Evolutionary conservation across 495 filamentous ascomycete species (phyloP).

Genomic region (Podospora fimiseda): DNA sequence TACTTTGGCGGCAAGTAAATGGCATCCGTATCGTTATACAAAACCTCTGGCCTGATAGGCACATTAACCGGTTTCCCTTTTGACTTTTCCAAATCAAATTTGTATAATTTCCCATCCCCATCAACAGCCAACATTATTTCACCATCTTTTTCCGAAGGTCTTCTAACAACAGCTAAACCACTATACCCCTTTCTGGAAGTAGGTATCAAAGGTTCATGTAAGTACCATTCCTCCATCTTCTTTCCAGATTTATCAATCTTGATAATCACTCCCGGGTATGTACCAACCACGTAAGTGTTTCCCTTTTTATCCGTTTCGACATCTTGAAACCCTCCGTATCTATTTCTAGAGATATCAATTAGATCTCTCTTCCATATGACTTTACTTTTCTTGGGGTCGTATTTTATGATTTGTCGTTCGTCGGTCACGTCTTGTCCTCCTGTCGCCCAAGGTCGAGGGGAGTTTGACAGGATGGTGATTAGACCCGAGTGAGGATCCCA

Average conservation of each 20-base stretch:
- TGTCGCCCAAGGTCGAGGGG: slow-evolving; percentile 22
- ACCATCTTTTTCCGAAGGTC: no score
- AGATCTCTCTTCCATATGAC: slow-evolving; percentile 27
- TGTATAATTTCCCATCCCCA: slow-evolving; percentile 24
- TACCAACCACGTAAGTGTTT: slow-evolving; percentile 32
- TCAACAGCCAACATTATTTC: slow-evolving; percentile 26
- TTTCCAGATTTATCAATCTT: slow-evolving; percentile 20
- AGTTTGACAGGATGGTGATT: slow-evolving; percentile 28
- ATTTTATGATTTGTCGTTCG: slow-evolving; percentile 25
- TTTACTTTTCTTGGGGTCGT: slow-evolving; percentile 7
- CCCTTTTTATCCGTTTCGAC: slow-evolving; percentile 26
- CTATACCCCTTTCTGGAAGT: slow-evolving; percentile 22
- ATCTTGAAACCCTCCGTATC: slow-evolving; percentile 31
- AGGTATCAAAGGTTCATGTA: slow-evolving; percentile 9
- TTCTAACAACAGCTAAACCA: slow-evolving; percentile 24
- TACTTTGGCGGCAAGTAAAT: slow-evolving; percentile 34
- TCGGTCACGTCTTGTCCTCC: slow-evolving; percentile 23
- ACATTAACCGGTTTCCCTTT: slow-evolving; percentile 19
- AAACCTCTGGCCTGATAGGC: slow-evolving; percentile 11
- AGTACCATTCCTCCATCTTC: slow-evolving; percentile 25
- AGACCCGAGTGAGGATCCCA: slow-evolving; percentile 26
- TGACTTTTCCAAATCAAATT: slow-evolving; percentile 24
- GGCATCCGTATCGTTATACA: slow-evolving; percentile 24
- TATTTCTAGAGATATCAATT: slow-evolving; percentile 16
- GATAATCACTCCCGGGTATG: slow-evolving; percentile 26